These are phyloP conservation scores for Xerocomus nothofagi DNA, from an alignment of 1,284 basidiomycete species.

Conservation along the genomic window DNA sequence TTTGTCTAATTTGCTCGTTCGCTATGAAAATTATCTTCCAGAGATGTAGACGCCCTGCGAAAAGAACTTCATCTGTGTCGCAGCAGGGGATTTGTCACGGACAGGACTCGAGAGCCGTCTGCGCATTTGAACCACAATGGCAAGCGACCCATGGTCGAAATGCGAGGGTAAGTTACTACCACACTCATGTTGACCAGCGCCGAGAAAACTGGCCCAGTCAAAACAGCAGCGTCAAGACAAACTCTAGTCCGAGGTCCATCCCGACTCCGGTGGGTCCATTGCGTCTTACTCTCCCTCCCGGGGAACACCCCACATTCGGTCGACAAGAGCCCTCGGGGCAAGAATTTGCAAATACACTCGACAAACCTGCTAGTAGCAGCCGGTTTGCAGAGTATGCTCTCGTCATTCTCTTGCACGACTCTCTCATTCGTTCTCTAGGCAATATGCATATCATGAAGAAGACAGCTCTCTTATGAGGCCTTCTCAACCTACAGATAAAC, in stretches of 20 bases:
- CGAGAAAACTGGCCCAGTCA: constrained; percentile 18
- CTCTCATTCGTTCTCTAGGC: constrained; percentile 40
- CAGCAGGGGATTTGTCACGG: constrained; percentile 21
- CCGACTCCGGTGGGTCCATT: constrained; percentile 52
- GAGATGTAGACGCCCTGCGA: constrained; percentile 51
- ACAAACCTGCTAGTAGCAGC: constrained; percentile 49
- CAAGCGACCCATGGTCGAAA: constrained; percentile 58
- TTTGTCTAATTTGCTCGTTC: background rate
- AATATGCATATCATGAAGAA: constrained; percentile 57
- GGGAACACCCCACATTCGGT: constrained; percentile 49
- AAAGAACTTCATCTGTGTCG: constrained; percentile 51
- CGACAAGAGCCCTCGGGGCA: constrained; percentile 31
- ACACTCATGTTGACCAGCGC: constrained; percentile 12
- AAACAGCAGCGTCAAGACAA: constrained; percentile 37
- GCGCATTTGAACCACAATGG: constrained; percentile 51
- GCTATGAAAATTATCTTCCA: constrained; percentile 29
- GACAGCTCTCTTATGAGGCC: constrained; percentile 40
- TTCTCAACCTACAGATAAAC: constrained; percentile 38
- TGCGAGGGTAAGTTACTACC: constrained; percentile 43
- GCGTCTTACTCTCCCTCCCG: constrained; percentile 58
- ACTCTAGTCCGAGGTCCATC: constrained; percentile 58
- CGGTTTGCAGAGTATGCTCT: constrained; percentile 48
- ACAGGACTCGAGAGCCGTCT: constrained; percentile 37
- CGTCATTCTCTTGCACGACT: constrained; percentile 7
- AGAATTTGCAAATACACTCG: constrained; percentile 20